Conservation (phyloP, 441 rosid genomes). For the Arabidopsis hybrid region DNA sequence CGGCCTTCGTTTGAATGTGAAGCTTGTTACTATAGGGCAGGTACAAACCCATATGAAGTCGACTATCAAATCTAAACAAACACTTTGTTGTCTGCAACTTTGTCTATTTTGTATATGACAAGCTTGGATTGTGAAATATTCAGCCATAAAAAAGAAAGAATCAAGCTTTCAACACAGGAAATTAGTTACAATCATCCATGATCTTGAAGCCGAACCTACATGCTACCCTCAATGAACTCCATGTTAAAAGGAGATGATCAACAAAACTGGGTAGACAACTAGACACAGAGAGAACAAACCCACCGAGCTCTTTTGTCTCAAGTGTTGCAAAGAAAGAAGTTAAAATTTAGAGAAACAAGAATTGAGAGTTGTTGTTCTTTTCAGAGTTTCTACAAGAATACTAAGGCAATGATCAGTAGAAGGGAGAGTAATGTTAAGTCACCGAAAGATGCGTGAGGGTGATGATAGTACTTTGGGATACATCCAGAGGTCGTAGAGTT, state of each 20-base stretch:
- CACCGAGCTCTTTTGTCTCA: conserved; percentile 38
- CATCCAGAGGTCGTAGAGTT: conserved; percentile 74
- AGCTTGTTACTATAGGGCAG: conserved; percentile 52
- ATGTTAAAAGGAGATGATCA: conserved; percentile 20
- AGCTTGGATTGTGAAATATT: conserved; percentile 5
- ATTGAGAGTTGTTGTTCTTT: conserved; percentile 16
- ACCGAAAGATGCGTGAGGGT: conserved; percentile 46
- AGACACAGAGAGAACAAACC: conserved; percentile 34
- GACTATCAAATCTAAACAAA: conserved; percentile 25
- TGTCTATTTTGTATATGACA: conserved; percentile 10
- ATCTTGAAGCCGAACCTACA: conserved; percentile 24
- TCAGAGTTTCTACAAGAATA: conserved; percentile 57
- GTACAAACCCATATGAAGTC: conserved; percentile 24
- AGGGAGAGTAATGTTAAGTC: conserved; percentile 57
- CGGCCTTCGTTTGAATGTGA: conserved; percentile 58
- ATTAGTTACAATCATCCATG: conserved; percentile 40
- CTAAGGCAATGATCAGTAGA: conserved; percentile 46
- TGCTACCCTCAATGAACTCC: conserved; percentile 35
- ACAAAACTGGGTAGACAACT: conserved; percentile 70
- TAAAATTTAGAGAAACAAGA: conserved; percentile 36
- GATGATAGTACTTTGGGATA: conserved; percentile 36
- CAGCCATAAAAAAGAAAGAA: conserved; percentile 10
- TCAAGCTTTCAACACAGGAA: conserved; percentile 30
- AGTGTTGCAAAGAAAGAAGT: conserved; percentile 36
- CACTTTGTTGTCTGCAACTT: conserved; percentile 5